Evolutionary conservation across 1,284 basidiomycete species (phyloP).

Genomic region (Apiotrichum siamense): DNA sequence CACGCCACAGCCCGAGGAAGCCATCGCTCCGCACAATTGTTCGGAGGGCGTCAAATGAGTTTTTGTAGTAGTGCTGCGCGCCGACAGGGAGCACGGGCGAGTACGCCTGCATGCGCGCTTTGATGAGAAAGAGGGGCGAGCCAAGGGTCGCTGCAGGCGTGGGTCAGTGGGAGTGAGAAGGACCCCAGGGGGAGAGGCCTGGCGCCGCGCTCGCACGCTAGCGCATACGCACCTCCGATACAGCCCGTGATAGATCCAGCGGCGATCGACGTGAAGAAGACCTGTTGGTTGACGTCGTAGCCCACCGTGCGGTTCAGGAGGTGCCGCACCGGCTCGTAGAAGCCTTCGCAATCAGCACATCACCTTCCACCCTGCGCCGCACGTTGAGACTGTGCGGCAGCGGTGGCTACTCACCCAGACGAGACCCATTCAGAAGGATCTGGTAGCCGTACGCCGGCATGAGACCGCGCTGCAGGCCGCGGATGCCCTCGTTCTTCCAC

Average conservation of each 20-base stretch:
- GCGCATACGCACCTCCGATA: conserved; percentile 63
- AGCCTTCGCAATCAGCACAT: conserved; percentile 55
- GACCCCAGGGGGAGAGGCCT: neutral
- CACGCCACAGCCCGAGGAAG: conserved; percentile 72
- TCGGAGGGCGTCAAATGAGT: conserved; percentile 68
- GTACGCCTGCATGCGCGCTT: conserved; percentile 97
- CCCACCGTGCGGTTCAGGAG: conserved; percentile 66
- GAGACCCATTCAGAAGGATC: conserved; percentile 89
- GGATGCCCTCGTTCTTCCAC: conserved; percentile 81
- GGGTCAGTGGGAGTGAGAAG: conserved; percentile 54
- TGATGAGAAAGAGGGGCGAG: conserved; percentile 92
- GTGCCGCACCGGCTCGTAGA: conserved; percentile 88
- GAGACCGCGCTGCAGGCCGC: conserved; percentile 85
- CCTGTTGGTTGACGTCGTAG: conserved; percentile 58
- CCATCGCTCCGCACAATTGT: conserved; percentile 76
- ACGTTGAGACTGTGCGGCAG: no score
- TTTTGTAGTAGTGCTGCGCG: conserved; percentile 85
- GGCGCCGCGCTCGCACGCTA: neutral
- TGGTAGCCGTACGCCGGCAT: conserved; percentile 90
- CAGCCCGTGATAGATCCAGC: conserved; percentile 86
- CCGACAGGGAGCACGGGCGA: conserved; percentile 90
- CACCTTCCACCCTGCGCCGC: neutral
- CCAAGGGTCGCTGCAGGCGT: conserved; percentile 90
- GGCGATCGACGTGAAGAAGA: conserved; percentile 65
- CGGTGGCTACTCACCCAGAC: conserved; percentile 65